Base-by-base conservation (phyloP, 495 filamentous ascomycete species). In the Trypethelium eluteriae region DNA sequence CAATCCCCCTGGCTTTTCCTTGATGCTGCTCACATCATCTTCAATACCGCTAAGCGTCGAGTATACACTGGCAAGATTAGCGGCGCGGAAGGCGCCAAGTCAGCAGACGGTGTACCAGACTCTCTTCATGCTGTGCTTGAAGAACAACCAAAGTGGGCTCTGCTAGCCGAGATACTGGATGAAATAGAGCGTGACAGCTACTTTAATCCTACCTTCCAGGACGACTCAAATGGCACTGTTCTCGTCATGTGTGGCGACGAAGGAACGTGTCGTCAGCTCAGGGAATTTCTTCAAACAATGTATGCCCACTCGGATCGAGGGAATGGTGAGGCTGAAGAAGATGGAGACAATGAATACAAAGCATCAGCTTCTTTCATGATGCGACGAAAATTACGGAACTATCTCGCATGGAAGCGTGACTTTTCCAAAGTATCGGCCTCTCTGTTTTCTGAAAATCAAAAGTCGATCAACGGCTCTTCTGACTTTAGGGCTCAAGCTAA, bases 1-100 rank as follows among this genome's bases (percentile, higher is more conserved):
- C 91, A 96, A 70, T 93, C 93, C 2, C 94, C 94, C 0, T 98
- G 94, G 94, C 83, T 98, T 10, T 98, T 97, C 72, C 84, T 97
- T 14, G 94, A 98, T 76, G 92, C 93, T 34, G 94, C 94, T 3
- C 89, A 97, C 76, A 92, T 89, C 41, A 91, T 98, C 2, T 98
- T 98, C 66, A 89, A 89, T 62, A 92, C 91, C 11, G 92, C 94
- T 0, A 96, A 92, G 73, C 83, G 88, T 34, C 82, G 94, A 66
- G 93, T 96, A n/a, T 98, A 96, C 71, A 82, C 88, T 41, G 89
- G 88, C 1, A 88, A 84, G 69, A 74, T 88, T 38, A 79, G 72
- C 0, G 76, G 77, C 39, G 25, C 32, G 3, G 73, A 75, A 9
- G 77, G 79, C 46, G 64, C 66, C 1, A 71, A 65, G n/a, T 73